A percentile compares a stretch with the other conserved stretches of the same genome.
These are phyloP conservation scores for Globisporangium paddicum DNA, from an alignment of 352 stramenopile species.

Conservation along the genomic window DNA sequence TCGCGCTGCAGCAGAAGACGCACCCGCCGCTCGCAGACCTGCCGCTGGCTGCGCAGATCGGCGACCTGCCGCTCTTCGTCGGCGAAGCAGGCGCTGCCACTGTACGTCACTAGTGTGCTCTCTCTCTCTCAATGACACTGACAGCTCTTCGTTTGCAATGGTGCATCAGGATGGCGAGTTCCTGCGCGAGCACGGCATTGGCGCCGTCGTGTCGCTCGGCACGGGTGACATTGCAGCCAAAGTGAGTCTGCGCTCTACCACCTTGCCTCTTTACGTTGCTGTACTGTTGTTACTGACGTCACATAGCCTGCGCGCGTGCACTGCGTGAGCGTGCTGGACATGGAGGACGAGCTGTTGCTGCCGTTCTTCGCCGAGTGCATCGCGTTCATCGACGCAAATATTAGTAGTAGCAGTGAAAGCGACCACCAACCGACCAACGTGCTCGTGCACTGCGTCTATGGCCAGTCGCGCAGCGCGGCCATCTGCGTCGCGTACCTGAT, in stretches of 20 bases:
- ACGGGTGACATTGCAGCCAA: slow-evolving; percentile 46
- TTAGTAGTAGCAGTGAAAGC: neutral
- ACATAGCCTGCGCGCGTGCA: slow-evolving; percentile 19
- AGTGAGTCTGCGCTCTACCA: slow-evolving; percentile 26
- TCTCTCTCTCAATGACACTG: no score
- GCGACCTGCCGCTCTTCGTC: slow-evolving; percentile 45
- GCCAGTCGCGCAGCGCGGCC: slow-evolving; percentile 68
- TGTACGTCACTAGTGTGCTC: slow-evolving; percentile 24
- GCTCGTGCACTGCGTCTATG: slow-evolving; percentile 79
- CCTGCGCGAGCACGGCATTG: slow-evolving; percentile 37
- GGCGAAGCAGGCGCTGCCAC: slow-evolving; percentile 47
- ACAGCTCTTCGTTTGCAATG: neutral
- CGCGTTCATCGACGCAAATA: slow-evolving; percentile 12
- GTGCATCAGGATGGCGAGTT: slow-evolving; percentile 16
- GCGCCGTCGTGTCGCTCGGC: slow-evolving; percentile 50
- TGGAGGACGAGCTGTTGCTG: slow-evolving; percentile 72
- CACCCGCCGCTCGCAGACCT: slow-evolving; percentile 45
- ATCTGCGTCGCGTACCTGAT: slow-evolving; percentile 80
- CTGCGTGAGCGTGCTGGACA: slow-evolving; percentile 68
- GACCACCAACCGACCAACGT: slow-evolving; percentile 7
- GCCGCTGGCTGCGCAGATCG: slow-evolving; percentile 37
- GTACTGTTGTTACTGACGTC: no score
- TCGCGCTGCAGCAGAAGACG: slow-evolving; percentile 37
- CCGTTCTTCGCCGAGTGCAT: slow-evolving; percentile 51
- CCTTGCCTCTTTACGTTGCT: no score